Conservation (phyloP, 352 stramenopile species). For the Thalassiosira sp. region DNA sequence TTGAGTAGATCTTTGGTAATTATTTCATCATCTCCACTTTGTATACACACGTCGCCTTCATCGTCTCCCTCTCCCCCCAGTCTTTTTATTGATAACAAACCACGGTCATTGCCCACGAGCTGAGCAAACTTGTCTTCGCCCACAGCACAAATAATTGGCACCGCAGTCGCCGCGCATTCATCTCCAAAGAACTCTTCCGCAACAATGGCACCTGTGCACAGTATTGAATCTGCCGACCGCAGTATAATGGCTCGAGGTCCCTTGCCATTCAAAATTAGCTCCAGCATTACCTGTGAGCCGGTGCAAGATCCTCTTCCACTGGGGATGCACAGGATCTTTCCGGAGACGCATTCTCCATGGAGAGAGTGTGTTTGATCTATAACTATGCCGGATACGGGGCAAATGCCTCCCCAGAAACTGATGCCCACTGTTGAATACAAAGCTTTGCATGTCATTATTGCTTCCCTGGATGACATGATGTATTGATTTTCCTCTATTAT, state of each 20-base stretch:
- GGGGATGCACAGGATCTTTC: conserved; percentile 67
- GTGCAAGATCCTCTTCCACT: conserved; percentile 75
- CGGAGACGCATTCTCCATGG: conserved; percentile 35
- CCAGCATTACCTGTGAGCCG: conserved; percentile 72
- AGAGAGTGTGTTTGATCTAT: conserved; percentile 74
- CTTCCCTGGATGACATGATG: neutral
- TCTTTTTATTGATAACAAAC: neutral
- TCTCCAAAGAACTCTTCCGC: conserved; percentile 67
- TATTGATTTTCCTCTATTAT: neutral
- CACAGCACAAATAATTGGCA: conserved; percentile 39
- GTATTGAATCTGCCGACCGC: conserved; percentile 64
- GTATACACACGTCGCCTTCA: neutral
- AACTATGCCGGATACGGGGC: conserved; percentile 60
- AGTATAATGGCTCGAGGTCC: conserved; percentile 66
- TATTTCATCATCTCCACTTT: neutral
- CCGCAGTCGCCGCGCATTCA: conserved; percentile 12
- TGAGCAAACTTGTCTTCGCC: conserved; percentile 31
- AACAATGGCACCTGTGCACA: conserved; percentile 67
- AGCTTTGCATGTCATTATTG: neutral
- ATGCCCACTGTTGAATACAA: conserved; percentile 29
- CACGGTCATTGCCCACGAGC: neutral
- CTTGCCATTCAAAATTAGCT: conserved; percentile 73
- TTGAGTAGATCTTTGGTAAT: conserved; percentile 11
- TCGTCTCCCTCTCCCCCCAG: neutral
- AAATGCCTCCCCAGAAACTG: conserved; percentile 79